A percentile compares a stretch with the other conserved stretches of the same genome.
These are phyloP conservation scores for Aspergillus transmontanensis DNA, from an alignment of 2,329 filamentous ascomycete species.

Conservation along the genomic window DNA sequence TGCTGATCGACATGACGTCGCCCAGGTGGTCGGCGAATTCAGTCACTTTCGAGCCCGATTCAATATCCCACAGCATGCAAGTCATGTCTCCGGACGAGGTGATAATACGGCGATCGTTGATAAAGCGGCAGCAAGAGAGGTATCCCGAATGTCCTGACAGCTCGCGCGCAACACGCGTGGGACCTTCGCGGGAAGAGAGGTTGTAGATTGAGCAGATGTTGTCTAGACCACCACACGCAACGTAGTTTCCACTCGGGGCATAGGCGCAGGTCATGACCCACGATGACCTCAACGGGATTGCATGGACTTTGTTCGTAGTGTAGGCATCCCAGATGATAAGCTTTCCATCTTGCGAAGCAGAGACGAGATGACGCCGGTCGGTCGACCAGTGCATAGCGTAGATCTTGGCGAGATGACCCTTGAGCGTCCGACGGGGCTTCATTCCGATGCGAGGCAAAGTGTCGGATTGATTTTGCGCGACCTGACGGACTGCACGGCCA, in stretches of 20 bases:
- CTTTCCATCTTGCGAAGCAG: slow-evolving; percentile 97
- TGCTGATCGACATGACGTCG: slow-evolving; percentile 99
- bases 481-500: slow-evolving; percentile 72
- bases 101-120: slow-evolving; percentile 96
- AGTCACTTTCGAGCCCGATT: slow-evolving; percentile 94
- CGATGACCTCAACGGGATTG: slow-evolving; percentile 93
- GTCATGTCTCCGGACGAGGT: slow-evolving; percentile 99
- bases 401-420: slow-evolving; percentile 98
- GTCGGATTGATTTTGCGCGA: slow-evolving; percentile 90
- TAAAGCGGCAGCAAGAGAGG: slow-evolving; percentile 96
- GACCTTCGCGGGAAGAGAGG: slow-evolving; percentile 93
- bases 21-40: slow-evolving; percentile 98
- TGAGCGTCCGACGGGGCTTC: slow-evolving; percentile 95
- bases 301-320: slow-evolving; percentile 99
- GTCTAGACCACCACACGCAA: slow-evolving; percentile 96
- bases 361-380: slow-evolving; percentile 93
- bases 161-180: slow-evolving; percentile 91
- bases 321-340: slow-evolving; percentile 99
- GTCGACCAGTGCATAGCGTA: slow-evolving; percentile 99
- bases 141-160: slow-evolving; percentile 97
- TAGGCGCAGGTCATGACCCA: slow-evolving; percentile 99
- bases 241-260: slow-evolving; percentile 95
- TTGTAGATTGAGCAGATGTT: slow-evolving; percentile 99
- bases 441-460: slow-evolving; percentile 90
- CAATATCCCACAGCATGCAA: slow-evolving; percentile 99